These are phyloP conservation scores for Boletus mariae DNA, from an alignment of 1,284 basidiomycete species.

Conservation along the genomic window DNA sequence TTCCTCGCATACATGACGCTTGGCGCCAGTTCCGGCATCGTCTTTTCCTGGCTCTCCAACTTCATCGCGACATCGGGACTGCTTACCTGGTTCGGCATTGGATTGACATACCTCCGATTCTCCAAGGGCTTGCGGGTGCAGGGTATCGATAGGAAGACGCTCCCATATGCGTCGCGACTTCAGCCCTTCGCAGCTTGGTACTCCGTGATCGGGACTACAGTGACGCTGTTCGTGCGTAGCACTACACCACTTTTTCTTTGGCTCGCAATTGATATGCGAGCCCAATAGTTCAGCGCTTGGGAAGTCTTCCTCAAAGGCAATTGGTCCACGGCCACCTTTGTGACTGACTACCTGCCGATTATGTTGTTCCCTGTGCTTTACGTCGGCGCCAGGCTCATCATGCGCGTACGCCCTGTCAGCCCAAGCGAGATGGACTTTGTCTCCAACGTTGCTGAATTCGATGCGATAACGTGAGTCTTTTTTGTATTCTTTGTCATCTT, in stretches of 20 bases:
- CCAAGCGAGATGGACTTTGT: slow-evolving; percentile 60
- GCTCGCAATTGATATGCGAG: background rate
- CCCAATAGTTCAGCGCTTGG: slow-evolving; percentile 38
- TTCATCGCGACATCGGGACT: slow-evolving; percentile 45
- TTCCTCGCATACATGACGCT: slow-evolving; percentile 53
- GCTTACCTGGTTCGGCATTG: slow-evolving; percentile 63
- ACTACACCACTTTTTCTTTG: background rate
- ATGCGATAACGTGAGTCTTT: slow-evolving; percentile 40
- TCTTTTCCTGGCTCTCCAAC: slow-evolving; percentile 58
- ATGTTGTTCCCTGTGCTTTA: slow-evolving; percentile 58
- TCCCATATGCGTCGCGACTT: slow-evolving; percentile 47
- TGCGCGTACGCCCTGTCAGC: slow-evolving; percentile 36
- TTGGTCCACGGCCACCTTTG: slow-evolving; percentile 36
- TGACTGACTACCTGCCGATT: slow-evolving; percentile 60
- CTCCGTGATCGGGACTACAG: slow-evolving; percentile 29
- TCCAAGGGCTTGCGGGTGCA: slow-evolving; percentile 54
- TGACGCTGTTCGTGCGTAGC: slow-evolving; percentile 40
- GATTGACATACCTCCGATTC: slow-evolving; percentile 60
- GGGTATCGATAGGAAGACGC: slow-evolving; percentile 44
- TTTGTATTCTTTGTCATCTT: background rate
- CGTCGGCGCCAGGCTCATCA: slow-evolving; percentile 41
- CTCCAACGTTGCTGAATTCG: slow-evolving; percentile 48
- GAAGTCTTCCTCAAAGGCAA: slow-evolving; percentile 42
- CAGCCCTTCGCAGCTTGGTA: slow-evolving; percentile 51
- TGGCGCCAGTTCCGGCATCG: slow-evolving; percentile 44